Conservation (phyloP, 2,329 filamentous ascomycete species). For the Phaeoacremonium minimum region DNA sequence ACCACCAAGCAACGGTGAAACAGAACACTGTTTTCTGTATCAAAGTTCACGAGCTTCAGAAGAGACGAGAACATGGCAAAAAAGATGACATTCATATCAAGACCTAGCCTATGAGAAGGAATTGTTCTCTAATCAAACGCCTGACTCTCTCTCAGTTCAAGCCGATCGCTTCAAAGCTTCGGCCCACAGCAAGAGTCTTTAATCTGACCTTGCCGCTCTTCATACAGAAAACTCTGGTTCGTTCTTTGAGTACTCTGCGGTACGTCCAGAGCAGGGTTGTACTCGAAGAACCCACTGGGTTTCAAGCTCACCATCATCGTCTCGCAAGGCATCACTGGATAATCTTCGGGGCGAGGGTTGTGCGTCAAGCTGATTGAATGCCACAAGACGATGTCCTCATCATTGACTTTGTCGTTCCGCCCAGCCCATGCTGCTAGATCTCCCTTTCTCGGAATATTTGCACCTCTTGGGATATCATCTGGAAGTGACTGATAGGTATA, state of each 20-base stretch:
- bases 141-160: too few species aligned
- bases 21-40: too few species aligned
- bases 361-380: slow-evolving; percentile 41
- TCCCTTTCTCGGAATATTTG: not conserved
- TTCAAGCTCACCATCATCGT: slow-evolving; percentile 43
- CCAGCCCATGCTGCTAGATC: slow-evolving; percentile 22
- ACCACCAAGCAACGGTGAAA: too few species aligned
- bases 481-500: slow-evolving; percentile 41
- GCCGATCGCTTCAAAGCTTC: too few species aligned
- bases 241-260: slow-evolving; percentile 6
- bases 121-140: too few species aligned
- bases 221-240: not conserved
- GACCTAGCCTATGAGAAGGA: too few species aligned
- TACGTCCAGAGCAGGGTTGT: slow-evolving; percentile 38
- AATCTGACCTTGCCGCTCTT: not conserved
- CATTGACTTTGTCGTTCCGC: slow-evolving; percentile 26
- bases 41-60: too few species aligned
- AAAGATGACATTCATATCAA: too few species aligned
- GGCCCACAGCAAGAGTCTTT: not conserved
- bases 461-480: not conserved
- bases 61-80: too few species aligned
- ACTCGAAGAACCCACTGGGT: slow-evolving; percentile 46
- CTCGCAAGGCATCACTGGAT: slow-evolving; percentile 56
- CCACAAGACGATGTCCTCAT: slow-evolving; percentile 7
- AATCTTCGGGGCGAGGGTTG: slow-evolving; percentile 50